Base-by-base conservation (phyloP, 176 grass and related monocot species). In the Bothriochloa decipiens region DNA sequence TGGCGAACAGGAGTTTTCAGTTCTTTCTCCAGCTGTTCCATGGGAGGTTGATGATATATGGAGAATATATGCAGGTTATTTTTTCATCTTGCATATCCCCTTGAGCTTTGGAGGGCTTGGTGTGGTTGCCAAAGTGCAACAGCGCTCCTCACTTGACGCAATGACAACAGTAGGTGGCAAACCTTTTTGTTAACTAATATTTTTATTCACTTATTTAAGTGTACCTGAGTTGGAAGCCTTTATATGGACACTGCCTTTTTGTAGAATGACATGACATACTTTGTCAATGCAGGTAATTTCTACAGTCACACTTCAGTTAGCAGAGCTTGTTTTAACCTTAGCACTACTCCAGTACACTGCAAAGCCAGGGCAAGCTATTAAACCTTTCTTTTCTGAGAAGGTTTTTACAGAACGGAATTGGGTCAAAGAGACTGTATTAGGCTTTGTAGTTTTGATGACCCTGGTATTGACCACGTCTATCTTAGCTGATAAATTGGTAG, bases 21-120 rank as follows among this genome's bases (percentile, higher is more conserved):
- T 85, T 76, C 76, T 95, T 69, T 90, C 88, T 49, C 65, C 71
- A 43, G 86, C 84, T 55, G 39, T 72, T 82, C 96, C 96, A 68
- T 98, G 96, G 96, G 74, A 95, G 49, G 66, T n/a, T 42, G 86
- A 78, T 45, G 88, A 93, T 35, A 81, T 82, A 65, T 98, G 96
- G 96, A 92, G 80, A 45, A 95, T 82, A 86, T 92, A 92, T 93
- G 83, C 88, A 13, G 96, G 80, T 27, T 98, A 98, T 83, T 91
- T 98, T 66, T 91, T 95, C 76, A 75, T 92, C 36, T 76, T 93
- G 57, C 96, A 98, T 49, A 64, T 95, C 50, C 93, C 96, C 8
- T 83, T 95, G 23, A 95, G 96, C 83, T 98, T 98, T 89, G 96
- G 85, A 85, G 96, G 96, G 37, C 96, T 98, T 43, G 92, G 58